Base-by-base conservation (phyloP, 331 rosid species). In the Quercus lobata region DNA sequence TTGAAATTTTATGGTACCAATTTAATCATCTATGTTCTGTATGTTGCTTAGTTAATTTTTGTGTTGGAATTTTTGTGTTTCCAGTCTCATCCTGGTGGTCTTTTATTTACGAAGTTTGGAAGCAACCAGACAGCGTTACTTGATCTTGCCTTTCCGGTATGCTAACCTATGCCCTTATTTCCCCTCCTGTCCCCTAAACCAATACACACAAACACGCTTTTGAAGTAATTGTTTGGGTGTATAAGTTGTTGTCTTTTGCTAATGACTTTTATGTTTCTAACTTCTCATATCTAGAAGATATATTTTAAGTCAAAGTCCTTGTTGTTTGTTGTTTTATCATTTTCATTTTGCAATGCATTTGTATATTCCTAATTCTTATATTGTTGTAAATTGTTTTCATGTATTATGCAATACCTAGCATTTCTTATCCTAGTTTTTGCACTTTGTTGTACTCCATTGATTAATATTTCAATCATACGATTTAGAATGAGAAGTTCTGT, bases 91-190 rank as follows among this genome's bases (percentile, higher is more conserved):
- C 89, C 94, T 30, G 94, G 97, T 60, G 90, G 98, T 69, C 94
- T 93, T 85, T 76, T 91, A 82, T 95, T 95, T 74, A 95, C 97
- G 0, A 95, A 95, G 82, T 90, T 91, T n/a, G 98, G 99, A 80
- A 85, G 92, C 85, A 93, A 87, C 84, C 97, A 93, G 84, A 89
- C 99, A 9, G 94, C 99, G 24, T 84, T 93, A 30, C 94, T 95
- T 81, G 99, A 95, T 89, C 97, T 95, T 86, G 94, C 99, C 75
- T 90, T 93, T 80, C 98, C 97, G 93, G 99, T 93, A 92, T 75
- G 81, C 69, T 56, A 77, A 56, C 63, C 58, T 1, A 65, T 52
- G 4, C 24, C 30, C n/a, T 78, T 62, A 19, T 27, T 71, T 57
- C 56, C 49, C 68, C 7, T 77, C 61, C 32, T 37, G 54, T 49